Percentiles rank a stretch among this genome's conserved stretches.
phyloP scores from a whole-genome alignment of 805 yeast species.

The Hermanozyma aechmeae region DNA sequence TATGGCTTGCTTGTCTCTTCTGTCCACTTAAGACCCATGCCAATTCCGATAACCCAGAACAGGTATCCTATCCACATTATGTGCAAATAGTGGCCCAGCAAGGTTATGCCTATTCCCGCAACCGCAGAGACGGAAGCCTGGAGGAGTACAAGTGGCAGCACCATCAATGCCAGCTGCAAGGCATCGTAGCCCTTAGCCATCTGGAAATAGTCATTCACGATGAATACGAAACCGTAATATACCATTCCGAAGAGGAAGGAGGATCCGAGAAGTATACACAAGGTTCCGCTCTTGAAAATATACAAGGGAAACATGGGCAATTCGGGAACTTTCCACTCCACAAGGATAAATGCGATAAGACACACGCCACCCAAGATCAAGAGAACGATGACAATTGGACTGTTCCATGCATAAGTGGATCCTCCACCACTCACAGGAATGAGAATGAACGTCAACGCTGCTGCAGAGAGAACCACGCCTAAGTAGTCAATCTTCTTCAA shows the following conservation, averaged over 20 bases:
- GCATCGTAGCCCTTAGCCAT: constrained; percentile 32
- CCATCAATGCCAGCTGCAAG: constrained; percentile 30
- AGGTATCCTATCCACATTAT: constrained; percentile 33
- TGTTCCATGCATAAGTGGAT: constrained; percentile 45
- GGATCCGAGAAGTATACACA: constrained; percentile 20
- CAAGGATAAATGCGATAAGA: constrained; percentile 33
- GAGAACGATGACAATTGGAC: constrained; percentile 22
- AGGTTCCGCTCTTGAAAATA: constrained; percentile 26
- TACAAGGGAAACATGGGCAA: constrained; percentile 49
- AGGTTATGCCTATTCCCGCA: constrained; percentile 38
- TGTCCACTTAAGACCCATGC: constrained; percentile 26
- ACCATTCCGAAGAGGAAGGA: constrained; percentile 41
- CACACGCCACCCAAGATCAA: constrained; percentile 13
- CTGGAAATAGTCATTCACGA: constrained; percentile 41
- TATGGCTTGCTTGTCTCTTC: constrained; percentile 23
- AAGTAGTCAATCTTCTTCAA: constrained; percentile 27
- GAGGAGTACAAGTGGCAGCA: constrained; percentile 29
- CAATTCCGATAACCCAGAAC: constrained; percentile 33
- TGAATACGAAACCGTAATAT: constrained; percentile 38
- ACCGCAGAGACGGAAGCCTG: constrained; percentile 33
- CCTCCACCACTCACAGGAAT: constrained; percentile 62
- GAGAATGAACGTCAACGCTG: constrained; percentile 39
- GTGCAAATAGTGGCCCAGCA: constrained; percentile 32
- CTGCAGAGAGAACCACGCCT: constrained; percentile 42
- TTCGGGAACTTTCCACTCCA: constrained; percentile 40